phyloP scores from a whole-genome alignment of 345 rosid genomes.

The Dimocarpus longan region DNA sequence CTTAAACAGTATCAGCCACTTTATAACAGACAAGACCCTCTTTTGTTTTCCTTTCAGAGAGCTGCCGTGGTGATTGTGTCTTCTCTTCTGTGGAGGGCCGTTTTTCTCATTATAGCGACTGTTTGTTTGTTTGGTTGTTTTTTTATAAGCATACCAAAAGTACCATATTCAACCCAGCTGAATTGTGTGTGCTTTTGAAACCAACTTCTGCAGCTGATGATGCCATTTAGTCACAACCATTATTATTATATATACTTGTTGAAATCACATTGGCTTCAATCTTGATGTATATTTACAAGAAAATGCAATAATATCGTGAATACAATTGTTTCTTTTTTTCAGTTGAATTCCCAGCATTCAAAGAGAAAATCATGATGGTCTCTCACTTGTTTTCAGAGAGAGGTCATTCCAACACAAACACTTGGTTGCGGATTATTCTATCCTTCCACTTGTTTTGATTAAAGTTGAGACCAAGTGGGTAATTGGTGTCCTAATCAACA shows the following conservation, averaged over 20 bases:
- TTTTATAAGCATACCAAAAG: constrained; percentile 8
- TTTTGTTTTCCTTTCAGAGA: constrained; percentile 22
- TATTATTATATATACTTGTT: background rate
- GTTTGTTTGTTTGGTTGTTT: constrained; percentile 15
- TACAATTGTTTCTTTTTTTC: no score
- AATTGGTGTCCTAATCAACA: background rate
- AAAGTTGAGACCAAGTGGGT: background rate
- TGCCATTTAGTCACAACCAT: background rate
- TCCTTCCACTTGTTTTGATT: background rate
- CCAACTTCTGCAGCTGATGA: background rate
- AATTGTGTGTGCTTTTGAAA: background rate
- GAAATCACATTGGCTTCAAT: background rate
- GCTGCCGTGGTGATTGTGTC: constrained; percentile 12
- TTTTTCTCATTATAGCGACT: constrained; percentile 2
- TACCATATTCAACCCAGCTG: constrained; percentile 4
- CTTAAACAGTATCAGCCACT: constrained; percentile 17
- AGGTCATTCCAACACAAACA: no score
- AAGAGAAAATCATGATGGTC: background rate
- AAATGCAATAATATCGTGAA: no score
- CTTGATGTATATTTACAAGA: background rate
- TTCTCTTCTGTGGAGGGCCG: constrained; percentile 3
- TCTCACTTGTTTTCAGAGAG: no score
- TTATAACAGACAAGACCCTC: constrained; percentile 19
- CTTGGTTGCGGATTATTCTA: no score
- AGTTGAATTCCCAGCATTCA: no score